Evolutionary conservation across 495 filamentous ascomycete genomes (phyloP).

Genomic region (Glarea lozoyensis): DNA sequence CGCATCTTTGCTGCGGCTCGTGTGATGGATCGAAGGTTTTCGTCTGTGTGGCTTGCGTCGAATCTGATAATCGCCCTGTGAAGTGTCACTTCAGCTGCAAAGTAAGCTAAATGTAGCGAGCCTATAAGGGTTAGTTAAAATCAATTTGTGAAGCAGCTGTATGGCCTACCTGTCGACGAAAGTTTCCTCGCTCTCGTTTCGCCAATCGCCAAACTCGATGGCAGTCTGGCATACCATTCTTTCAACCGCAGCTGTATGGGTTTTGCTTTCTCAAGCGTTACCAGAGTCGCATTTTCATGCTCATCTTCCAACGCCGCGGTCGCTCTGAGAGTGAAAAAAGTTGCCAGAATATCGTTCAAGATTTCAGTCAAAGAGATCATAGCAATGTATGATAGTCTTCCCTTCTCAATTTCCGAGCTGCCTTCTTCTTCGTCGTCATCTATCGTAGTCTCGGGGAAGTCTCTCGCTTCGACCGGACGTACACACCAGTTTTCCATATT

Average conservation of each 20-base stretch:
- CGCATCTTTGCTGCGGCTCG: conserved; percentile 79
- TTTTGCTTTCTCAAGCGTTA: conserved; percentile 66
- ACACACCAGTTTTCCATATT: conserved; percentile 75
- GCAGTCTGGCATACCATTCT: conserved; percentile 65
- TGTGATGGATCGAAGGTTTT: conserved; percentile 81
- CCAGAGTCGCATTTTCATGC: conserved; percentile 40
- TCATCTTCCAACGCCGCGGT: conserved; percentile 36
- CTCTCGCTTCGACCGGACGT: conserved; percentile 49
- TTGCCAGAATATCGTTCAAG: conserved; percentile 65
- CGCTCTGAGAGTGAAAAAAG: conserved; percentile 67
- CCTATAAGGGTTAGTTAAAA: conserved; percentile 28
- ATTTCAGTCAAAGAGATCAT: conserved; percentile 69
- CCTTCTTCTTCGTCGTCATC: conserved; percentile 49
- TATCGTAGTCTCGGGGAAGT: conserved; percentile 58
- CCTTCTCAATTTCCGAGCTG: conserved; percentile 56
- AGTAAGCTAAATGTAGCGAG: conserved; percentile 75
- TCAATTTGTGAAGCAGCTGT: neutral
- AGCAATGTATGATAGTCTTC: conserved; percentile 55
- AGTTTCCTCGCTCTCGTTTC: conserved; percentile 32
- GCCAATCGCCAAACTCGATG: conserved; percentile 57
- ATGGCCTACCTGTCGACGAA: conserved; percentile 33
- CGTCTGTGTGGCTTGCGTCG: conserved; percentile 32
- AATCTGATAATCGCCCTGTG: conserved; percentile 74
- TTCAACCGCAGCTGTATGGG: conserved; percentile 74
- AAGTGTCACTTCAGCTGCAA: conserved; percentile 75